Conservation (phyloP, 2,329 filamentous ascomycete species). For the Dichotomopilus funicola region DNA sequence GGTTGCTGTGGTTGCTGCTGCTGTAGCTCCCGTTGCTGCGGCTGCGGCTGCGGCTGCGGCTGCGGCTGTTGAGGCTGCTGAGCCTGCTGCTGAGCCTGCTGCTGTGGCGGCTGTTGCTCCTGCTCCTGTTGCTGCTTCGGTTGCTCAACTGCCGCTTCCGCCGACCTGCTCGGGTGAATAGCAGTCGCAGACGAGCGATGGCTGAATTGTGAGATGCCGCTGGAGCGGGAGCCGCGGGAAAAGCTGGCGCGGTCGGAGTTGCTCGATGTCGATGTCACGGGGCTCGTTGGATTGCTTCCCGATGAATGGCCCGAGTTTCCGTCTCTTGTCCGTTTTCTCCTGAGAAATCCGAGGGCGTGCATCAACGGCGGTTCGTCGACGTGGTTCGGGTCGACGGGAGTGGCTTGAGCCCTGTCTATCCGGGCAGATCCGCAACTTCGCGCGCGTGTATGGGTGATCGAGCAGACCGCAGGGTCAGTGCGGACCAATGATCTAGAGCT, state of each 20-base stretch:
- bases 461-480: not conserved
- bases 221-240: conserved; percentile 27
- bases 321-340: conserved; percentile 98
- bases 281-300: conserved; percentile 58
- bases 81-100: not conserved
- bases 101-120: no score
- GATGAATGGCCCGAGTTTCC: conserved; percentile 64
- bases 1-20: conserved; percentile 15
- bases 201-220: conserved; percentile 13
- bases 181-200: conserved; percentile 10
- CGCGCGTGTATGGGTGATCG: no score
- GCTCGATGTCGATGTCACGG: conserved; percentile 31
- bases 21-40: conserved; percentile 1
- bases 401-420: conserved; percentile 23
- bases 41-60: conserved; percentile 17
- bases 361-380: conserved; percentile 43
- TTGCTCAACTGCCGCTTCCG: conserved; percentile 21
- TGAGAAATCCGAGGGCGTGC: conserved; percentile 67
- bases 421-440: conserved; percentile 10
- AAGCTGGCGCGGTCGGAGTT: conserved; percentile 29
- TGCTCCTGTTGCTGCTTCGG: conserved; percentile 17
- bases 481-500: conserved; percentile 19
- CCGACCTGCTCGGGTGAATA: conserved; percentile 23
- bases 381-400: conserved; percentile 14
- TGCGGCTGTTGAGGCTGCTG: conserved; percentile 9